Evolutionary conservation across 2,329 filamentous ascomycete genomes (phyloP).

Genomic region (Chaetomium globosum): DNA sequence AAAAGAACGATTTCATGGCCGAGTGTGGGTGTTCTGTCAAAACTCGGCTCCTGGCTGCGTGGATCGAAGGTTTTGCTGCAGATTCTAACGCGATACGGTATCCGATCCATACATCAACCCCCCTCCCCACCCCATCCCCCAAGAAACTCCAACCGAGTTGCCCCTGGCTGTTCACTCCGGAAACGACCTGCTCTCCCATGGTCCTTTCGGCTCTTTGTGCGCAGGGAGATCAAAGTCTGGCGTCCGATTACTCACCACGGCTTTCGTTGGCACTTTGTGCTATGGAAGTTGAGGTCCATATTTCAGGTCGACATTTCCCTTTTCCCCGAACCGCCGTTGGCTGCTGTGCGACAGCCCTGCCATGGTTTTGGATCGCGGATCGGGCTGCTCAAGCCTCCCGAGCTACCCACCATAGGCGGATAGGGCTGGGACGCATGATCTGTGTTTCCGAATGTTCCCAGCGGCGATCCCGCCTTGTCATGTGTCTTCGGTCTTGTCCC

Average conservation of each 20-base stretch:
- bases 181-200: conserved; percentile 66
- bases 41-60: conserved; percentile 19
- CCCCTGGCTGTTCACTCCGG: conserved; percentile 81
- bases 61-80: conserved; percentile 15
- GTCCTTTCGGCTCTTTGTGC: conserved; percentile 70
- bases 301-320: conserved; percentile 61
- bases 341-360: conserved; percentile 15
- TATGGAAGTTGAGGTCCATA: conserved; percentile 72
- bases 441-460: conserved; percentile 8
- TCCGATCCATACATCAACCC: conserved; percentile 1
- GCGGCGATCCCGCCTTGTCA: neutral
- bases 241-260: conserved; percentile 70
- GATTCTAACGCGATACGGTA: neutral
- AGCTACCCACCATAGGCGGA: conserved; percentile 1
- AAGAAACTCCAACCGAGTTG: neutral
- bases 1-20: conserved; percentile 43
- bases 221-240: conserved; percentile 66
- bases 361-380: conserved; percentile 8
- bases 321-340: neutral
- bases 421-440: neutral
- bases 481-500: neutral
- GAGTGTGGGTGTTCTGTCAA: conserved; percentile 33
- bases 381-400: neutral
- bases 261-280: conserved; percentile 50
- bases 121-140: neutral